Percentiles rank a stretch among this genome's conserved stretches.
These are phyloP conservation scores for Coccomyxa subellipsoidea DNA, from an alignment of 163 green algal genomes.

Conservation along the genomic window DNA sequence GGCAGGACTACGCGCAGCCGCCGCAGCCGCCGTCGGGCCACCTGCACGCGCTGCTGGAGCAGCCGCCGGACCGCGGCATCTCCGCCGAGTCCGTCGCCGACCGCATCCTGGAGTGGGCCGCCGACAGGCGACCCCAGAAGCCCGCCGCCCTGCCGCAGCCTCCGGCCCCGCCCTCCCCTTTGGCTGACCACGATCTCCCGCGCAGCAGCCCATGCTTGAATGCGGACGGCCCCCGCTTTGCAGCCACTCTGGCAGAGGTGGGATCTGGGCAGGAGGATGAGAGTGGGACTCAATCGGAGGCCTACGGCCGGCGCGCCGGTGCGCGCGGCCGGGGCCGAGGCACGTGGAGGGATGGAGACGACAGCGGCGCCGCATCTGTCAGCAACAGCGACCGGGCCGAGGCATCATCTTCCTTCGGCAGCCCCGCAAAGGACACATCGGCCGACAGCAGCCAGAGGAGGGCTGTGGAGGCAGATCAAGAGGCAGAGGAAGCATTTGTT, in stretches of 20 bases:
- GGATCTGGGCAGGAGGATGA: not conserved
- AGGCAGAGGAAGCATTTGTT: no score
- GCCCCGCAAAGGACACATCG: no score
- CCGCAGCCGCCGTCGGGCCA: not conserved
- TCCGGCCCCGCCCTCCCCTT: no score
- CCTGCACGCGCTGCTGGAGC: not conserved
- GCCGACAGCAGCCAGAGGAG: no score
- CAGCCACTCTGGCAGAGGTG: not conserved
- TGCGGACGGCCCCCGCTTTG: no score
- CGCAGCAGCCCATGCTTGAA: no score
- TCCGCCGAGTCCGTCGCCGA: not conserved
- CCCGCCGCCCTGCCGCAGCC: no score
- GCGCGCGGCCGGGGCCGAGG: no score
- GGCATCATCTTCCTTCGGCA: not conserved
- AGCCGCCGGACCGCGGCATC: not conserved
- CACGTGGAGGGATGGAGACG: not conserved
- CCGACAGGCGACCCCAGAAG: not conserved
- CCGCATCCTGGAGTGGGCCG: not conserved
- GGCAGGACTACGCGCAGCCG: not conserved
- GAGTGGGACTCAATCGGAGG: no score
- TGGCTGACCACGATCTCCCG: no score
- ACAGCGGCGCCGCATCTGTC: not conserved
- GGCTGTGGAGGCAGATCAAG: no score
- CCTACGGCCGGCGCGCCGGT: no score
- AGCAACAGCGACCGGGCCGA: not conserved